Base-by-base conservation (phyloP, 805 yeast species). In the Saccharomycopsis sp. region DNA sequence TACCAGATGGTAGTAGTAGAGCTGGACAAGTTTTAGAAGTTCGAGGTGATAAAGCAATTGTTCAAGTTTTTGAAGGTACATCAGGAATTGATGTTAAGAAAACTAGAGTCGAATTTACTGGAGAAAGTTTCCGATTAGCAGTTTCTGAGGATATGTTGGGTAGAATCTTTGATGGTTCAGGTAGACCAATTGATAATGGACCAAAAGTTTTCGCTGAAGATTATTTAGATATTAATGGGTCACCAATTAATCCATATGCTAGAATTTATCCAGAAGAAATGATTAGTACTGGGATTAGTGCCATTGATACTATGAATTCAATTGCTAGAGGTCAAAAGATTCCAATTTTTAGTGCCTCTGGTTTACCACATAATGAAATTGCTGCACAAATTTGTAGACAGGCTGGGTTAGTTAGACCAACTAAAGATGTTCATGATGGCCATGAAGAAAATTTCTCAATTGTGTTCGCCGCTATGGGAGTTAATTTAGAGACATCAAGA, bases 391-490 rank as follows among this genome's bases (percentile, higher is more conserved):
- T 93, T 65, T 90, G 97, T 76, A 88, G 99, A 74, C 99, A 93
- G 72, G 98, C 99, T 33, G 96, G 97, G 57, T 76, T 93, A 63
- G 99, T 94, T 43, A 85, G 97, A 71, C 99, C 99, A 60, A 94
- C 98, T 32, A 93, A 93, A 72, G 99, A 90, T 65, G 97, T 93
- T 48, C 97, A 93, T 65, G 99, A 93, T 67, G 99, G 98, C 60
- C 99, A 93, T 67, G 98, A 93, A 70, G 99, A 93, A 59, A 93
- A 93, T 68, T 93, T 93, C 85, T 86, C 96, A 43, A 94, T 93
- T 68, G 99, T 93, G 31, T 93, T 93, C 61, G 99, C 97, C 33
- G 99, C 99, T 48, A 93, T 94, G 98, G 99, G 99, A 78, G 98
- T 90, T 56, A 93, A 94, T 65, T 78, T 93, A 70, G 99, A 94